Evolutionary conservation across 225 moss, liverwort and hornwort genomes (phyloP).

Genomic region (Polytrichum formosum): DNA sequence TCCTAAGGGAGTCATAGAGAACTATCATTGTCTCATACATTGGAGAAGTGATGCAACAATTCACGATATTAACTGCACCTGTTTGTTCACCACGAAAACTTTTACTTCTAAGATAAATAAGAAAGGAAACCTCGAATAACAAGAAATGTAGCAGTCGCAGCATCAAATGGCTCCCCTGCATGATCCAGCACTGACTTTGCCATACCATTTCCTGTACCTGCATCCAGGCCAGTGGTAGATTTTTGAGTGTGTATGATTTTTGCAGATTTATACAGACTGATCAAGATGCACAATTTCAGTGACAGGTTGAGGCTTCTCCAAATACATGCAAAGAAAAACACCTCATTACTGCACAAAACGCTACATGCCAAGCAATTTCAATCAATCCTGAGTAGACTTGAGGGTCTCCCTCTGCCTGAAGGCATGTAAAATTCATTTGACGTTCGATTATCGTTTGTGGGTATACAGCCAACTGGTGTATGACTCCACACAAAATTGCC

Average conservation of each 20-base stretch:
- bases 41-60: too few species aligned
- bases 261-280: slow-evolving; percentile 1
- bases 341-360: not conserved
- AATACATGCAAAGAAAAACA: slow-evolving; percentile 6
- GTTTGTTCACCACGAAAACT: not conserved
- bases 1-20: too few species aligned
- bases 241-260: not conserved
- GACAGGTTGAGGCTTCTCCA: not conserved
- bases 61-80: not conserved
- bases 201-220: slow-evolving; percentile 96
- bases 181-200: slow-evolving; percentile 76
- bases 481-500: too few species aligned
- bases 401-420: too few species aligned
- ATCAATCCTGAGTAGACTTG: too few species aligned
- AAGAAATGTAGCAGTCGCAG: slow-evolving; percentile 74
- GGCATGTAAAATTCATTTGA: too few species aligned
- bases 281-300: slow-evolving; percentile 2
- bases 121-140: slow-evolving; percentile 70
- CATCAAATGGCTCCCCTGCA: slow-evolving; percentile 69
- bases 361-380: not conserved
- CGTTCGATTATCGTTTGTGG: too few species aligned
- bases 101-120: too few species aligned
- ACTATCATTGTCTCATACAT: too few species aligned
- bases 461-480: too few species aligned
- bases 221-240: not conserved